phyloP scores from a whole-genome alignment of 1,284 basidiomycete species.

The Apiotrichum montevideense region DNA sequence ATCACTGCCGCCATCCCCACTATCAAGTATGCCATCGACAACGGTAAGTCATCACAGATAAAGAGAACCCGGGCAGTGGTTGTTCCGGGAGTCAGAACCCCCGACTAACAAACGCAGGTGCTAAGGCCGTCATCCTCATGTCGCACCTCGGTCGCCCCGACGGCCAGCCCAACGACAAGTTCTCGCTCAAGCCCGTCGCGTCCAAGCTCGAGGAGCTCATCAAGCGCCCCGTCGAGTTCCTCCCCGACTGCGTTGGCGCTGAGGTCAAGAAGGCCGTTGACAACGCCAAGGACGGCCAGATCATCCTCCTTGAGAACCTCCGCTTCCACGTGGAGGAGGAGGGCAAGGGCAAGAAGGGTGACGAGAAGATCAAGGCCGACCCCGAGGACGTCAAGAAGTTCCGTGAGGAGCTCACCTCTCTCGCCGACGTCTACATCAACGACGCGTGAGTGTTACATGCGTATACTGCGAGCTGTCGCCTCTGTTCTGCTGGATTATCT shows the following conservation, averaged over 20 bases:
- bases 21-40: conserved; percentile 86
- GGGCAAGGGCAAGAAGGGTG: conserved; percentile 79
- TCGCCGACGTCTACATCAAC: conserved; percentile 97
- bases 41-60: conserved; percentile 53
- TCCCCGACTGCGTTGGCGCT: conserved; percentile 78
- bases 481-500: background rate
- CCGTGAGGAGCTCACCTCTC: conserved; percentile 76
- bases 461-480: background rate
- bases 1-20: conserved; percentile 95
- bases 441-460: conserved; percentile 57
- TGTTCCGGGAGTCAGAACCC: no score
- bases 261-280: conserved; percentile 74
- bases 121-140: conserved; percentile 84
- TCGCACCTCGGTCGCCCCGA: conserved; percentile 97
- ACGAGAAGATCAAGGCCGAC: conserved; percentile 85
- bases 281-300: conserved; percentile 63
- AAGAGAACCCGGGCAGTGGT: no score
- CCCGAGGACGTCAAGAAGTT: conserved; percentile 74
- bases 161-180: conserved; percentile 82
- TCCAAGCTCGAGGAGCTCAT: conserved; percentile 66
- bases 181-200: conserved; percentile 81
- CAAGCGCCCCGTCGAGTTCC: conserved; percentile 67
- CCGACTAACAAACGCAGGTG: conserved; percentile 53
- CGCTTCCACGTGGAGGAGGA: conserved; percentile 99
- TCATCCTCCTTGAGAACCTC: conserved; percentile 94